Conservation (phyloP, 2,329 filamentous ascomycete species). For the Penicillium sp. region DNA sequence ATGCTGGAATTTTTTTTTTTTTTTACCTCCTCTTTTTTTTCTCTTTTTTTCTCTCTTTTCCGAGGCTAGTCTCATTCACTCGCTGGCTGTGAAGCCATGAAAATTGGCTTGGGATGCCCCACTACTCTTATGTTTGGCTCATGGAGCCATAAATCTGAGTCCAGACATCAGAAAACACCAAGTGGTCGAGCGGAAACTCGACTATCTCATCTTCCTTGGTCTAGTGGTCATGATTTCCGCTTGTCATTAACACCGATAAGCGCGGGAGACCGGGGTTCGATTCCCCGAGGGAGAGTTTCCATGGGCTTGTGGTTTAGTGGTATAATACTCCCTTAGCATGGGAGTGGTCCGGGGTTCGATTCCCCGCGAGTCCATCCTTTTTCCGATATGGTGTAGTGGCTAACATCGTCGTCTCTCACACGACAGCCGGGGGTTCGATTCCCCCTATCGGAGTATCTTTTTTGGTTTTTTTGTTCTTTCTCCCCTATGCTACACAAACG, state of each 20-base stretch:
- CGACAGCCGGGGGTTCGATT: conserved; percentile 32
- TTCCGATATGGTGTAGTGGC: conserved; percentile 29
- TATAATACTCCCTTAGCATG: conserved; percentile 52
- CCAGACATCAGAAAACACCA: too few relatives aligned
- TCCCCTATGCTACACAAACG: too few relatives aligned
- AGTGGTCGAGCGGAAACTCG: too few relatives aligned
- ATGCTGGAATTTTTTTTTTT: too few relatives aligned
- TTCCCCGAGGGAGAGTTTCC: conserved; percentile 34
- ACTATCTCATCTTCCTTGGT: conserved; percentile 30
- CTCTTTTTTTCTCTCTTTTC: too few relatives aligned
- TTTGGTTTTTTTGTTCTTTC: too few relatives aligned
- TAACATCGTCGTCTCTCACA: conserved; percentile 33
- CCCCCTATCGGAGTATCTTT: conserved; percentile 25
- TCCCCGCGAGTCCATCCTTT: conserved; percentile 48
- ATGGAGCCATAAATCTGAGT: too few relatives aligned
- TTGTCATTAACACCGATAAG: conserved; percentile 35
- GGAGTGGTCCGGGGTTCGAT: conserved; percentile 51
- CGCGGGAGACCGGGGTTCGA: conserved; percentile 42
- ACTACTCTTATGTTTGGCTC: too few relatives aligned
- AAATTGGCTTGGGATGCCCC: too few relatives aligned
- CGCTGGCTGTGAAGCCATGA: too few relatives aligned
- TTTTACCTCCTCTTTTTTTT: too few relatives aligned
- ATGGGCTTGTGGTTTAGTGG: conserved; percentile 47
- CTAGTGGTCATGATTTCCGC: conserved; percentile 44
- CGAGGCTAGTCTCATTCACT: too few relatives aligned